Percentiles rank a stretch among this genome's conserved stretches.
Evolutionary conservation across 2,329 filamentous ascomycete species (phyloP).

Genomic region (Arthrobotrys entomopaga): DNA sequence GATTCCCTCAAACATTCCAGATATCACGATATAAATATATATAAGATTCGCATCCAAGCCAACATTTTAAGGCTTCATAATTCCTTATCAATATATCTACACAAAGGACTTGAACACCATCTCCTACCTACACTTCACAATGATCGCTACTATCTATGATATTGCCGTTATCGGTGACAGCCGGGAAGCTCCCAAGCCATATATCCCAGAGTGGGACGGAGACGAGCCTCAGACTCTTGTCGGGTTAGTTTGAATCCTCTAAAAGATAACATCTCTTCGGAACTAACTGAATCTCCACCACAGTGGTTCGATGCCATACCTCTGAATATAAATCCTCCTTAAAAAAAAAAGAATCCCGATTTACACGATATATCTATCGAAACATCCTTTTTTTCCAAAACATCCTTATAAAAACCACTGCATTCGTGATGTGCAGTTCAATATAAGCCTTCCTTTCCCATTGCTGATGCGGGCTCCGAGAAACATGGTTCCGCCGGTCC

Average conservation of each 20-base stretch:
- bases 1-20: neutral
- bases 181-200: slow-evolving; percentile 48
- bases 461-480: slow-evolving; percentile 27
- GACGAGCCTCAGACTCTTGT: slow-evolving; percentile 47
- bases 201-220: slow-evolving; percentile 53
- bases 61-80: too few species aligned
- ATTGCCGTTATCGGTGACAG: slow-evolving; percentile 21
- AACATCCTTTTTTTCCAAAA: neutral
- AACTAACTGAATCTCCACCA: neutral
- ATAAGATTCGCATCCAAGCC: too few species aligned
- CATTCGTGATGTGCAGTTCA: neutral
- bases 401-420: too few species aligned
- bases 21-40: neutral
- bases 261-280: neutral
- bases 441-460: neutral
- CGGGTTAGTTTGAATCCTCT: slow-evolving; percentile 34
- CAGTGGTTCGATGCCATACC: slow-evolving; percentile 50
- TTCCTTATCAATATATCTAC: too few species aligned
- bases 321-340: slow-evolving; percentile 1
- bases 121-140: slow-evolving; percentile 3
- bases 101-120: too few species aligned
- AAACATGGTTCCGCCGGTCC: neutral
- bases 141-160: slow-evolving; percentile 9
- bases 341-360: neutral
- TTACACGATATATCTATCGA: neutral